Percentiles rank a stretch among this genome's conserved stretches.
These are phyloP conservation scores for Periconia sp. DNA, from an alignment of 2,329 filamentous ascomycete species.

Conservation along the genomic window DNA sequence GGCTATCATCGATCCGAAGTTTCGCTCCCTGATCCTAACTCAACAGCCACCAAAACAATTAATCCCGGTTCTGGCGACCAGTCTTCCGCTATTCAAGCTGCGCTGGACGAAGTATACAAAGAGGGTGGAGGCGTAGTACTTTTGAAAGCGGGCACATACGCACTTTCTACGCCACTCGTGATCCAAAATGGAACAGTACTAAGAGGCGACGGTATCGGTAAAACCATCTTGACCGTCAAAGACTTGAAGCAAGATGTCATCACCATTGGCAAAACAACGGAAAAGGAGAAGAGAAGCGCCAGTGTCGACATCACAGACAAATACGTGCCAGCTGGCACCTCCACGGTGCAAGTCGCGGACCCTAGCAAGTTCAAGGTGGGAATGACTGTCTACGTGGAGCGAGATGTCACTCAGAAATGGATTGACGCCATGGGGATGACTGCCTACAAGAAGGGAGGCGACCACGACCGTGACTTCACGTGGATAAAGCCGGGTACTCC, in stretches of 20 bases:
- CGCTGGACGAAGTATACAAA: slow-evolving; percentile 8
- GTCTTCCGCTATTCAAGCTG: slow-evolving; percentile 6
- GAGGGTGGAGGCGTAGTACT: slow-evolving; percentile 4
- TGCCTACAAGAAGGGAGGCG: slow-evolving; percentile 2
- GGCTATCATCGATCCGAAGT: slow-evolving; percentile 7
- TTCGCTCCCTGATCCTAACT: not conserved
- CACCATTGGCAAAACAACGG: slow-evolving; percentile 1
- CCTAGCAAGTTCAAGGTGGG: slow-evolving; percentile 2
- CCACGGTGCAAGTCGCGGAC: slow-evolving; percentile 5
- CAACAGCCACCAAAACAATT: slow-evolving; percentile 4
- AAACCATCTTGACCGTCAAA: slow-evolving; percentile 6
- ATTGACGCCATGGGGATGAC: slow-evolving; percentile 11
- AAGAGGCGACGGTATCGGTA: slow-evolving; percentile 6
- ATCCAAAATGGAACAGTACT: slow-evolving; percentile 5
- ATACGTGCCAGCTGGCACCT: slow-evolving; percentile 7
- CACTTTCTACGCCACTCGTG: slow-evolving; percentile 6
- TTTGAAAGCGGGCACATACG: slow-evolving; percentile 6
- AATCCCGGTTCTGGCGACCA: slow-evolving; percentile 5
- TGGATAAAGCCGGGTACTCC: not conserved
- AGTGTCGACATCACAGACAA: slow-evolving; percentile 3
- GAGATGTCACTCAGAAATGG: slow-evolving; percentile 7
- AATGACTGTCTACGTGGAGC: slow-evolving; percentile 6
- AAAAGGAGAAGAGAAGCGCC: slow-evolving; percentile 1
- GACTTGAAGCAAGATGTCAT: slow-evolving; percentile 2
- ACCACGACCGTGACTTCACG: not conserved